Percentiles rank a stretch among this genome's conserved stretches.
phyloP scores from a whole-genome alignment of 352 stramenopile genomes.

The Globisporangium takayamanum region DNA sequence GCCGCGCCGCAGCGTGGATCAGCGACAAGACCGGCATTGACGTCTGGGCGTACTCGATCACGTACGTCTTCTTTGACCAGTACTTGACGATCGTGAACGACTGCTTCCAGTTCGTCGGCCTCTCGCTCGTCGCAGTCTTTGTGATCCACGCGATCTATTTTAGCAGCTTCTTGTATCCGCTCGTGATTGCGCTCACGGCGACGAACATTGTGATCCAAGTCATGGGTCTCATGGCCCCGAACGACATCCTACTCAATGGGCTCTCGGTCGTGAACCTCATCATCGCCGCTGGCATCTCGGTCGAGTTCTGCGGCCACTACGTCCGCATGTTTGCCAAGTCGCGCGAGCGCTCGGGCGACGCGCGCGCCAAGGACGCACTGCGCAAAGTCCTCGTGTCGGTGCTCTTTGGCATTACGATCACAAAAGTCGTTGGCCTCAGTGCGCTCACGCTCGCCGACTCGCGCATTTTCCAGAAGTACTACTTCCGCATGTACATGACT shows the following conservation, averaged over 20 bases:
- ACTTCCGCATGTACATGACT: slow-evolving; percentile 88
- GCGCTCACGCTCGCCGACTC: slow-evolving; percentile 77
- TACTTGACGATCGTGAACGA: slow-evolving; percentile 53
- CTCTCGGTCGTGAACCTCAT: slow-evolving; percentile 81
- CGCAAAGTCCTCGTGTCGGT: slow-evolving; percentile 60
- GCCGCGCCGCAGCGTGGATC: slow-evolving; percentile 56
- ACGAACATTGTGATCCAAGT: slow-evolving; percentile 53
- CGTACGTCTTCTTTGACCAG: slow-evolving; percentile 65
- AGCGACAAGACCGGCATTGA: slow-evolving; percentile 58
- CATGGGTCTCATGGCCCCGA: slow-evolving; percentile 51
- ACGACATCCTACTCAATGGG: slow-evolving; percentile 71
- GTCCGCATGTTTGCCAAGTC: slow-evolving; percentile 53
- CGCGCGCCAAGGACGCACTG: slow-evolving; percentile 43
- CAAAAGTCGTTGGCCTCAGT: slow-evolving; percentile 79
- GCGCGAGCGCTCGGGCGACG: slow-evolving; percentile 21
- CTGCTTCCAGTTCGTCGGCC: slow-evolving; percentile 41
- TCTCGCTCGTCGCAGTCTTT: slow-evolving; percentile 42
- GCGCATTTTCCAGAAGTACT: slow-evolving; percentile 87
- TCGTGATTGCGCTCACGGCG: slow-evolving; percentile 34
- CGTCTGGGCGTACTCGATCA: slow-evolving; percentile 60
- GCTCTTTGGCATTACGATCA: slow-evolving; percentile 84
- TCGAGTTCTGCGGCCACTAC: slow-evolving; percentile 79
- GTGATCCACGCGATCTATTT: slow-evolving; percentile 43
- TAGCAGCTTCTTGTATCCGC: slow-evolving; percentile 34
- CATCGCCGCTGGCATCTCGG: slow-evolving; percentile 59